Evolutionary conservation across 2,329 filamentous ascomycete genomes (phyloP), one percentile per base, ranked within the genome.

Genomic region (Beauveria brongniartii): DNA sequence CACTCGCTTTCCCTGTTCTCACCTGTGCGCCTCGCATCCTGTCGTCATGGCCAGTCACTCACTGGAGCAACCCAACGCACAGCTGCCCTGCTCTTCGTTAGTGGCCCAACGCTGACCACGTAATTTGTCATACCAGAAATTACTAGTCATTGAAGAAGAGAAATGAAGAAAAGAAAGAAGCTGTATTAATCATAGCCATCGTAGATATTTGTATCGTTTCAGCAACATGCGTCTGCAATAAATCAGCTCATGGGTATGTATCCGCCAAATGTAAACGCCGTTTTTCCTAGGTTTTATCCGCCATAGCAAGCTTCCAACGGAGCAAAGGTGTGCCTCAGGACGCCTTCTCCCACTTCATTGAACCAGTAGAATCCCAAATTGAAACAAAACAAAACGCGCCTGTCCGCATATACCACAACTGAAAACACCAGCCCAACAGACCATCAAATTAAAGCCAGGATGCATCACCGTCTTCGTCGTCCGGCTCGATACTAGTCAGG

Each of bases 401-500:
- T 5, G 10, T 55, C 52, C 52, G 10, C 28, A 46, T 56, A 37
- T n/a, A 52, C 14, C 37, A 12, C 47, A 46, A 24, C n/a, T 20
- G 7, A 56, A 61, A 46, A 22, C 26, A 22, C 37, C 60, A 57
- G 28, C 26, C 30, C 54, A 28, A 37, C 22, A 22, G 34, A 20
- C 30, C 60, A 28, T 37, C 30, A 22, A 26, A 50, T 34, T 54
- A 62, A 41, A 55, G 52, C 75, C 74, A 76, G 44, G 74, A 71
- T 54, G 68, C 73, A 16, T 77, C 73, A 41, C 71, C 62, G 28
- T 74, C 71, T 6, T 75, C 73, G 18, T 73, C 71, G 5, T 77
- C 75, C 3, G 71, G 69, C 20, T 75, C 75, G 22, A 67, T 64
- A n/a, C 70, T 70, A 55, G 75, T 75, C 69, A 82, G 83, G 55